Conservation (phyloP, 768 basidiomycete species). For the Megacollybia marginata region DNA sequence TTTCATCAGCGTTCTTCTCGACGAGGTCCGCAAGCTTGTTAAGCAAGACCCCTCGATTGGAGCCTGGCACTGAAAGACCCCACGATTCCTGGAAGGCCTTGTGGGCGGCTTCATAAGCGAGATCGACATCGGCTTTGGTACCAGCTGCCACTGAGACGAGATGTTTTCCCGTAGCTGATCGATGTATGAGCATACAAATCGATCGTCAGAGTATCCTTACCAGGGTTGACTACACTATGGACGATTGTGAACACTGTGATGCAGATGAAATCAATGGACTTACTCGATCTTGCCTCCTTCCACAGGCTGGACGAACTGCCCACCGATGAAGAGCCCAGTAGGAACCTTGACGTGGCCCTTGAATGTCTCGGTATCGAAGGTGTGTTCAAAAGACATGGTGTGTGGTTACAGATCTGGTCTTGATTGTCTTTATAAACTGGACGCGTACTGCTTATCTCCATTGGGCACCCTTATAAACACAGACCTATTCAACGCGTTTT, state of each 20-base stretch:
- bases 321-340: constrained; percentile 67
- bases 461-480: too few relatives aligned
- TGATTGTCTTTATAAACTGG: too few relatives aligned
- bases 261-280: constrained; percentile 14
- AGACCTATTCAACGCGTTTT: too few relatives aligned
- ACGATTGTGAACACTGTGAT: constrained; percentile 13
- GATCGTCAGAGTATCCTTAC: constrained; percentile 13
- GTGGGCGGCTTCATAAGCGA: constrained; percentile 62
- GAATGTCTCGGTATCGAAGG: constrained; percentile 34
- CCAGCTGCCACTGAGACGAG: constrained; percentile 54
- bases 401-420: too few relatives aligned
- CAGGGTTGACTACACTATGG: constrained; percentile 49
- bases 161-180: constrained; percentile 54
- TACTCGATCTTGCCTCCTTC: constrained; percentile 59
- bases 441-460: too few relatives aligned
- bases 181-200: constrained; percentile 3
- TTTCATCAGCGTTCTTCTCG: constrained; percentile 50
- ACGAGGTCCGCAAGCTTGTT: constrained; percentile 59
- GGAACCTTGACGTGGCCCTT: constrained; percentile 36
- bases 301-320: constrained; percentile 53
- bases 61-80: constrained; percentile 56
- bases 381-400: not conserved
- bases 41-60: constrained; percentile 46
- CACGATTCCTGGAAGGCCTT: constrained; percentile 51
- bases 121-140: constrained; percentile 65